A percentile compares a stretch with the other conserved stretches of the same genome.
Evolutionary conservation across 805 yeast genomes (phyloP).

Genomic region (Sungouiella thailandica): DNA sequence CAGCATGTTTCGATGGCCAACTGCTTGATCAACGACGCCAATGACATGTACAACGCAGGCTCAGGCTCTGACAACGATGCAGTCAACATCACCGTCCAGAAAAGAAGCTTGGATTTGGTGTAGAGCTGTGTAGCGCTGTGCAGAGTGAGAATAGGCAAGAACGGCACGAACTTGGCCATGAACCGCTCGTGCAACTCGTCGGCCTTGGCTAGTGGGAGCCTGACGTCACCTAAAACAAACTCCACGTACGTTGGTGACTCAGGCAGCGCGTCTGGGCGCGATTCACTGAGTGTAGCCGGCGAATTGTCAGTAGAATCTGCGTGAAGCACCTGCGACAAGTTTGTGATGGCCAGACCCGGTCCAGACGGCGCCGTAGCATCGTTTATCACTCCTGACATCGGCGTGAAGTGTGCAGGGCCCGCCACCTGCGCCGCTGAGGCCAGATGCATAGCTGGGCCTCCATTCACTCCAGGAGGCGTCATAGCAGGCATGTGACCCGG

Average conservation of each 20-base stretch:
- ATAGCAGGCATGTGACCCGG: background rate
- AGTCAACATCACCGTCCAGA: constrained; percentile 87
- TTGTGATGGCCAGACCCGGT: constrained; percentile 9
- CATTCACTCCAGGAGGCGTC: background rate
- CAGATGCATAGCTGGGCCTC: no score
- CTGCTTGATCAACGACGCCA: constrained; percentile 76
- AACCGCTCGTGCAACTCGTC: constrained; percentile 67
- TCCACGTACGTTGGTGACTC: constrained; percentile 39
- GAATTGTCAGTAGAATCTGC: constrained; percentile 27
- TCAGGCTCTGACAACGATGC: constrained; percentile 86
- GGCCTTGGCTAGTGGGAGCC: constrained; percentile 62
- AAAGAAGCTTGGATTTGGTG: constrained; percentile 75
- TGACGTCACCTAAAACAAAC: constrained; percentile 73
- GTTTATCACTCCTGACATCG: constrained; percentile 7
- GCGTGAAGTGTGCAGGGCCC: constrained; percentile 1
- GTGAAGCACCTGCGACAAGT: constrained; percentile 18
- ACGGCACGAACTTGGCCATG: constrained; percentile 63
- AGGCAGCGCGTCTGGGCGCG: constrained; percentile 2
- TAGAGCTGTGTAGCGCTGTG: constrained; percentile 70
- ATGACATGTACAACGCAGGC: constrained; percentile 69
- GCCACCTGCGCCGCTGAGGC: background rate
- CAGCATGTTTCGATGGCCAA: constrained; percentile 89
- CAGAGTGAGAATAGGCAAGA: constrained; percentile 73
- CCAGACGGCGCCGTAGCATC: constrained; percentile 12
- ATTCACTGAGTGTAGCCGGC: constrained; percentile 17